These are phyloP conservation scores for Dryas alaskensis DNA, from an alignment of 306 rosid species.

Conservation along the genomic window DNA sequence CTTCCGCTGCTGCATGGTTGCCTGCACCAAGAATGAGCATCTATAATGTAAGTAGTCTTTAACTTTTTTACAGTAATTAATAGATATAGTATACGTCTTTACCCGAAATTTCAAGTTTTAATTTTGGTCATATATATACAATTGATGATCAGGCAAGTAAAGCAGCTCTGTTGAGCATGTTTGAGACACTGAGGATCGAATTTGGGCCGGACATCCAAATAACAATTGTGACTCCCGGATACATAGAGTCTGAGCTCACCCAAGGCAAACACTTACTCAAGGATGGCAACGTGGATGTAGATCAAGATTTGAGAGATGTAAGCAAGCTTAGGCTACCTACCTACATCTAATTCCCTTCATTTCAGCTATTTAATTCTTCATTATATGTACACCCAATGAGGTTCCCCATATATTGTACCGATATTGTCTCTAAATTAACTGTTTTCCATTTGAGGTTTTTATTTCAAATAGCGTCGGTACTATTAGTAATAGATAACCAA, in stretches of 20 bases:
- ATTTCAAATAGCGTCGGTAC: too few species aligned
- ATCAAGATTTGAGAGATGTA: slow-evolving; percentile 62
- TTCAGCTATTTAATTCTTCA: not conserved
- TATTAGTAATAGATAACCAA: too few species aligned
- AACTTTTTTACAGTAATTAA: too few species aligned
- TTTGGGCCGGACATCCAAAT: slow-evolving; percentile 46
- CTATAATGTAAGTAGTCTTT: slow-evolving; percentile 37
- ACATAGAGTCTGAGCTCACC: slow-evolving; percentile 44
- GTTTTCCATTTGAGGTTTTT: too few species aligned
- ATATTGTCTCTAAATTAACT: too few species aligned
- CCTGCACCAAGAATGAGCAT: slow-evolving; percentile 54
- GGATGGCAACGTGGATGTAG: slow-evolving; percentile 36
- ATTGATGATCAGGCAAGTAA: slow-evolving; percentile 54
- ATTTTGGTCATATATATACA: not conserved
- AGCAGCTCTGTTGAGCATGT: slow-evolving; percentile 50
- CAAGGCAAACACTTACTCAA: slow-evolving; percentile 41
- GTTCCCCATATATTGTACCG: too few species aligned
- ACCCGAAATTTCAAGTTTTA: too few species aligned
- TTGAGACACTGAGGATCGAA: slow-evolving; percentile 59
- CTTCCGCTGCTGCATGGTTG: slow-evolving; percentile 63
- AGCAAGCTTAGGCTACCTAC: slow-evolving; percentile 30
- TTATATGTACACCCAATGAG: not conserved
- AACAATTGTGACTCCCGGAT: slow-evolving; percentile 63
- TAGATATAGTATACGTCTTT: too few species aligned
- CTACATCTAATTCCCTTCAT: too few species aligned